phyloP scores from a whole-genome alignment of 805 yeast species.

The Wickerhamomyces xylosicus region DNA sequence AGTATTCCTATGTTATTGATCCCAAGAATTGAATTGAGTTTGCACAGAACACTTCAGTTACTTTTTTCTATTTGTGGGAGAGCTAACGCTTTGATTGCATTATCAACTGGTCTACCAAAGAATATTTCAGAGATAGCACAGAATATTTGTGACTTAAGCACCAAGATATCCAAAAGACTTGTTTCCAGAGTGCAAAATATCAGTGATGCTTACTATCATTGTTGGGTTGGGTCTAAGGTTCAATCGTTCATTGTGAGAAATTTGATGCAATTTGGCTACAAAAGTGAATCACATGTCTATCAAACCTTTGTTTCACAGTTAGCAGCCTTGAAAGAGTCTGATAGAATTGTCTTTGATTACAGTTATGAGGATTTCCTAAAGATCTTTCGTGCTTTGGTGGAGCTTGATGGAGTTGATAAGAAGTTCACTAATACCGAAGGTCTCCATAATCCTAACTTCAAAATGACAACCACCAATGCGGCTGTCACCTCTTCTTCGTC shows the following conservation, averaged over 20 bases:
- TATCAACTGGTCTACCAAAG: slow-evolving; percentile 1
- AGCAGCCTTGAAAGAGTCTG: slow-evolving; percentile 7
- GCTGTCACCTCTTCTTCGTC: too few species aligned
- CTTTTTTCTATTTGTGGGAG: slow-evolving; percentile 11
- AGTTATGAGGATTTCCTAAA: slow-evolving; percentile 6
- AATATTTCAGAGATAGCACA: slow-evolving; percentile 6
- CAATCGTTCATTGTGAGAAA: slow-evolving; percentile 11
- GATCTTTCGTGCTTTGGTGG: slow-evolving; percentile 3
- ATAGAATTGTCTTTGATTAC: slow-evolving; percentile 11
- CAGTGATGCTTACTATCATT: slow-evolving; percentile 16
- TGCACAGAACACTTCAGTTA: slow-evolving; percentile 14
- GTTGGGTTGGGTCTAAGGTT: slow-evolving; percentile 17
- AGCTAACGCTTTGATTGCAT: slow-evolving; percentile 11
- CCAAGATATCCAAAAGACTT: slow-evolving; percentile 5
- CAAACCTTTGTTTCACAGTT: slow-evolving; percentile 7
- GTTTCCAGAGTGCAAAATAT: slow-evolving; percentile 1
- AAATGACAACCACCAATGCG: too few species aligned
- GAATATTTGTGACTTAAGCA: slow-evolving; percentile 4
- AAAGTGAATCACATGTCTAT: slow-evolving; percentile 3
- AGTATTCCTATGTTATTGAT: slow-evolving; percentile 11
- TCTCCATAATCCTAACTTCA: too few species aligned
- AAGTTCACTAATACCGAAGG: too few species aligned
- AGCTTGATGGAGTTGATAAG: slow-evolving; percentile 5
- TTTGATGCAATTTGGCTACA: slow-evolving; percentile 4
- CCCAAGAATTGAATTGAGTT: slow-evolving; percentile 13